phyloP scores from a whole-genome alignment of 1,139 yeast species.

The Yamadazyma mexicana region DNA sequence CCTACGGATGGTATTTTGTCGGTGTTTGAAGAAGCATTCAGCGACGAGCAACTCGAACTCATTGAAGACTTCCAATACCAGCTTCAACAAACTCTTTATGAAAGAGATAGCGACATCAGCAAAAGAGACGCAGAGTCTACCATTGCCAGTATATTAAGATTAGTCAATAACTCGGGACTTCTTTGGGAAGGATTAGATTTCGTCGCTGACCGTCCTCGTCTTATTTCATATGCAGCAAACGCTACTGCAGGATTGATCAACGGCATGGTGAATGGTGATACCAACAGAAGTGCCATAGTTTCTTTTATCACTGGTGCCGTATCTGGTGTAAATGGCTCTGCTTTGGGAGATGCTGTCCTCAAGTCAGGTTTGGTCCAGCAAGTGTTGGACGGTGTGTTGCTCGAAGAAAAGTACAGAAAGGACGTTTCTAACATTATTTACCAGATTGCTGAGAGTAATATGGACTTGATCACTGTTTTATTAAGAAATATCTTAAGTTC shows the following conservation, averaged over 20 bases:
- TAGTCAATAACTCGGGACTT: conserved; percentile 39
- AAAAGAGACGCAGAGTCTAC: conserved; percentile 23
- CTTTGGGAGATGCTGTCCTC: conserved; percentile 22
- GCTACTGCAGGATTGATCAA: conserved; percentile 24
- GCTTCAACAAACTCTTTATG: conserved; percentile 8
- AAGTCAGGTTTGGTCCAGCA: conserved; percentile 39
- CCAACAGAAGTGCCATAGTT: conserved; percentile 7
- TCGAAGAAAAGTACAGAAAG: conserved; percentile 37
- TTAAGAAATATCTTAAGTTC: conserved; percentile 26
- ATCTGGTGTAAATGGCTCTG: conserved; percentile 24
- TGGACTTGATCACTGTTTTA: conserved; percentile 24
- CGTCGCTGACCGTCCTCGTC: conserved; percentile 31
- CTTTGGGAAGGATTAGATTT: conserved; percentile 38
- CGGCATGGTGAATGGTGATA: conserved; percentile 6
- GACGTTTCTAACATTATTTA: conserved; percentile 35
- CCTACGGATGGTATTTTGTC: neutral
- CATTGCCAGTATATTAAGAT: conserved; percentile 23
- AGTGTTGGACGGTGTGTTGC: conserved; percentile 34
- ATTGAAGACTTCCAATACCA: conserved; percentile 13
- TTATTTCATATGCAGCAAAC: conserved; percentile 32
- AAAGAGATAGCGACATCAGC: conserved; percentile 1
- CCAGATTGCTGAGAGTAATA: conserved; percentile 32
- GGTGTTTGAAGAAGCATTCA: conserved; percentile 13
- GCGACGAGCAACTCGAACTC: conserved; percentile 15
- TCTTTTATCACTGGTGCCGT: conserved; percentile 14